Evolutionary conservation across 331 rosid genomes (phyloP).

Genomic region (Phaseolus coccineus): DNA sequence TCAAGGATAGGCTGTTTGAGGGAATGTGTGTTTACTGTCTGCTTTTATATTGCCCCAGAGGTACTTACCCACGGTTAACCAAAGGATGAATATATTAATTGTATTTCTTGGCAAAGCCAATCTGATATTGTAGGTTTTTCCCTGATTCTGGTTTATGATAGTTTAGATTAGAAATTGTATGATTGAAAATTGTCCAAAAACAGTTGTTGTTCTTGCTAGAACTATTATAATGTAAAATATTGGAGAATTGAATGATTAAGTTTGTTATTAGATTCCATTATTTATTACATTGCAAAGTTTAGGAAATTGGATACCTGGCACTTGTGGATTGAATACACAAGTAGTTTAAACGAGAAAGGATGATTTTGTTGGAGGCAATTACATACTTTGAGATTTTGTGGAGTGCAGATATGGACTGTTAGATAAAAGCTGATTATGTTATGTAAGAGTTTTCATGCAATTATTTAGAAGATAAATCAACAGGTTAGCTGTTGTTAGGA

Average conservation of each 20-base stretch:
- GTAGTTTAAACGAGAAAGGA: constrained; percentile 26
- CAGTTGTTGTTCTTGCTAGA: constrained; percentile 24
- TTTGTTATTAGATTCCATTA: constrained; percentile 16
- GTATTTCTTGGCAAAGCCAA: constrained; percentile 28
- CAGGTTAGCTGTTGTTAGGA: constrained; percentile 33
- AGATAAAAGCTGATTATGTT: constrained; percentile 19
- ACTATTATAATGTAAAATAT: not conserved
- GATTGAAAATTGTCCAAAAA: constrained; percentile 32
- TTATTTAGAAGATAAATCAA: constrained; percentile 34
- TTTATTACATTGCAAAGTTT: constrained; percentile 34
- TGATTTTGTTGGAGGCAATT: constrained; percentile 28
- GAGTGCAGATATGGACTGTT: constrained; percentile 19
- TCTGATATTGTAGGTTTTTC: constrained; percentile 15
- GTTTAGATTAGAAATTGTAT: constrained; percentile 15
- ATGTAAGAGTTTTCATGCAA: constrained; percentile 12
- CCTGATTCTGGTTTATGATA: constrained; percentile 17
- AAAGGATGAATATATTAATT: constrained; percentile 34
- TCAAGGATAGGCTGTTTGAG: constrained; percentile 18
- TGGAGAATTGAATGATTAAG: constrained; percentile 32
- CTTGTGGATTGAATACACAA: not conserved
- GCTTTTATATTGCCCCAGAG: constrained; percentile 21
- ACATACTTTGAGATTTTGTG: constrained; percentile 32
- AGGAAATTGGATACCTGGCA: constrained; percentile 11
- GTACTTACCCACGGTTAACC: constrained; percentile 14
- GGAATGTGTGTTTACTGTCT: constrained; percentile 27